Base-by-base conservation (phyloP, 805 yeast genomes). In the Metschnikowia borealis region DNA sequence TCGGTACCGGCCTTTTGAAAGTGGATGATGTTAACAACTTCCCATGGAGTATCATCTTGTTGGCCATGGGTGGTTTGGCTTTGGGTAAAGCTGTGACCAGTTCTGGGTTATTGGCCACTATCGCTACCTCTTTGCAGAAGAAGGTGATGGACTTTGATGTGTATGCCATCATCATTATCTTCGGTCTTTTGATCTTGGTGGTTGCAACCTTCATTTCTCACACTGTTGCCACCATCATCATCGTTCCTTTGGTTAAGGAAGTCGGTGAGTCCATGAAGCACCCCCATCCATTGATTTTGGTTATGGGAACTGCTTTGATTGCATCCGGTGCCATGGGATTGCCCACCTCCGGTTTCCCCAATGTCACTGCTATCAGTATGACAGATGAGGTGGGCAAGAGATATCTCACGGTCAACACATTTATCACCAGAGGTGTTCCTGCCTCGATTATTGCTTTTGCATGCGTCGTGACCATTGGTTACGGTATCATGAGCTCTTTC, bases 21-120 rank as follows among this genome's bases (percentile, higher is more conserved):
- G 85, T 90, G 1, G 96, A 91, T 50, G 99, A 92, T 64, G 90
- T 92, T 68, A 92, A 94, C 69, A 92, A 89, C 65, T 92, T 92
- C 65, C 83, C 96, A 56, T 92, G 99, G 99, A 90, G 96, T 4
- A 94, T 92, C 59, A 94, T 94, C 8, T 82, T 92, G 41, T 75
- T 92, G 55, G 97, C 98, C 3, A 94, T 92, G 99, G 99, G 99
- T 32, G 99, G 99, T 54, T 81, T 92, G 47, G 96, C 97, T 0
- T 74, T 92, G 46, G 99, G 99, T 50, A 90, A 89, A 65, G 96
- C 96, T 0, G 98, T 92, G 1, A 83, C 96, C 1, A 84, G 94
- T 7, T 89, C 96, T 1, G 98, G 98, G 0, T 73, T 92, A 49
- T 75, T 92, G 50, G 77, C 82, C 6, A 84, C 92, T 0, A 84